Evolutionary conservation across 768 basidiomycete species (phyloP), one percentile per base, ranked within the genome.

Genomic region (Lactarius vividus): DNA sequence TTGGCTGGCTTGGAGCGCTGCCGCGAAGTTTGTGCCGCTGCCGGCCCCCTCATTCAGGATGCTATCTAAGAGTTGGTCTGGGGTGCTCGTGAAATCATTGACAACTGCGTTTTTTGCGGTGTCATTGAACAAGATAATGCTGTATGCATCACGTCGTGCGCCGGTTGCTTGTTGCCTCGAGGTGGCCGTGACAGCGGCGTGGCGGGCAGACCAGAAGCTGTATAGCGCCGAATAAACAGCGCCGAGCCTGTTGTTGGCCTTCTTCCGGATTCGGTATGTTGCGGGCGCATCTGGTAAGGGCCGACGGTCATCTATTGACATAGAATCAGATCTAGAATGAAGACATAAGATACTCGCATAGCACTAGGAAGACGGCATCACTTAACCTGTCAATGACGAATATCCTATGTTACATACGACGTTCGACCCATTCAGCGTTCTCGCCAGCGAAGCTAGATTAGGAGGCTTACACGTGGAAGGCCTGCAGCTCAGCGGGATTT

Each of bases 171-270:
- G 74, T 33, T 52, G 63, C 4, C 58, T 72, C 37, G 64, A 54
- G 13, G 59, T 71, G 23, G 79, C 58, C 1, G 81, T 71, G 23
- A 79, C 58, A 2, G 81, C 80, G 16, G 78, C 74, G 13, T 79
- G 76, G 3, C 86, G 79, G 0, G 87, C 80, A 16, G 74, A 66
- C 86, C 86, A 88, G 71, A 88, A 88, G 18, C 76, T 75, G 61
- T 84, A 72, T 10, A 87, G 69, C 0, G 86, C 81, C 0, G 85
- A 83, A 46, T 82, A 83, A 0, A 86, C 87, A 0, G 86, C 85
- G 0, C 86, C 86, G 20, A 86, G 78, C 35, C 86, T 75, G 66
- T 88, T 82, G 64, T 84, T 72, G 46, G 76, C 74, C 0, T 61
- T 68, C 15, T 71, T 72, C 6, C 69, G 62, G 49, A 86, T 84